Percentiles rank a stretch among this genome's conserved stretches.
phyloP scores from a whole-genome alignment of 176 grass and related monocot genomes.

The Themeda triandra region DNA sequence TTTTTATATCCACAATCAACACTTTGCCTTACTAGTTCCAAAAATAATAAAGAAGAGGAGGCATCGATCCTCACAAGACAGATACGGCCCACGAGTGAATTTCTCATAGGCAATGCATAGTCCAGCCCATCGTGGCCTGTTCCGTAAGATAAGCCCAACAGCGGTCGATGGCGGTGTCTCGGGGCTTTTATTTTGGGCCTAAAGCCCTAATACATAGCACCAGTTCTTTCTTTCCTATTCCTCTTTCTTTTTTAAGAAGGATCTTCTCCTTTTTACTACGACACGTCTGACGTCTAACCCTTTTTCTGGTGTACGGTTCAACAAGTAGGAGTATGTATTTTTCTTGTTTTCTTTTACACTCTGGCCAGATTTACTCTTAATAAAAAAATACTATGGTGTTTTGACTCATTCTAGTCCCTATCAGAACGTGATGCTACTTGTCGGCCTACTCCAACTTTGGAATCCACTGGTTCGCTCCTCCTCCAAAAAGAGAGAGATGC shows the following conservation, averaged over 20 bases:
- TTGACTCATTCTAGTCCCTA: background rate
- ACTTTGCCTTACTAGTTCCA: too few relatives aligned
- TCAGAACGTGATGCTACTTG: background rate
- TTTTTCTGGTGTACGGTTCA: too few relatives aligned
- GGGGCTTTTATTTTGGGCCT: background rate
- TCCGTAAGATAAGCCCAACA: background rate
- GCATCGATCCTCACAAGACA: background rate
- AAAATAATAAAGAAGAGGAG: background rate
- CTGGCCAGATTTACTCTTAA: background rate
- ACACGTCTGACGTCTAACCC: too few relatives aligned
- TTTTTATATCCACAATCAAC: background rate
- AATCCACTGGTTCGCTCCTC: background rate
- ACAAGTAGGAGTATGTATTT: background rate
- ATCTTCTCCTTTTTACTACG: background rate
- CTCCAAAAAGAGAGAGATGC: background rate
- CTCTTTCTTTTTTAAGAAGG: background rate
- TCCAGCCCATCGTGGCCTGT: background rate
- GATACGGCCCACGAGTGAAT: background rate
- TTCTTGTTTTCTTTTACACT: background rate
- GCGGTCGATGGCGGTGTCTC: background rate
- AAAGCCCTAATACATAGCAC: background rate
- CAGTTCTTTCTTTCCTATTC: background rate
- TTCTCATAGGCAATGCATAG: background rate
- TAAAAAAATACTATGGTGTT: background rate
- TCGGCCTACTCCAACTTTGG: constrained; percentile 8